phyloP scores from a whole-genome alignment of 1,284 basidiomycete genomes.

The Rhodofomes roseus region DNA sequence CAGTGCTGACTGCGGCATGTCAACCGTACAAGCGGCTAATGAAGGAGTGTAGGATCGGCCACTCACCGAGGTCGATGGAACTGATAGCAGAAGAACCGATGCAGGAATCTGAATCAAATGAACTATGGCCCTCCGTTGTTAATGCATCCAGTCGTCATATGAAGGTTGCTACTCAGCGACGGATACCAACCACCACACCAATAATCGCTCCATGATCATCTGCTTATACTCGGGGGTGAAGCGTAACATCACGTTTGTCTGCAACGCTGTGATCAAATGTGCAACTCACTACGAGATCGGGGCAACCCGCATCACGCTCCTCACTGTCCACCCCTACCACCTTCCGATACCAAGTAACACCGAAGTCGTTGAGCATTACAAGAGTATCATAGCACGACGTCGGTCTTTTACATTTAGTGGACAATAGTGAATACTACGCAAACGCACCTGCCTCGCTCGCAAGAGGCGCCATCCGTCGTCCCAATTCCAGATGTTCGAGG shows the following conservation, averaged over 20 bases:
- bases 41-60: neutral
- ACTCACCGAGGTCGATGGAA: neutral
- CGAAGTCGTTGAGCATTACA: conserved; percentile 10
- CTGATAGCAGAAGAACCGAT: neutral
- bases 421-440: conserved; percentile 26
- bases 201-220: neutral
- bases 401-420: conserved; percentile 28
- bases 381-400: conserved; percentile 17
- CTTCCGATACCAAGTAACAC: neutral
- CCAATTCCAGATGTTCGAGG: neutral
- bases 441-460: conserved; percentile 28
- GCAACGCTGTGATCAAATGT: conserved; percentile 15
- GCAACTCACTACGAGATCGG: conserved; percentile 25
- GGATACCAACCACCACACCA: neutral
- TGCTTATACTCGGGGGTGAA: neutral
- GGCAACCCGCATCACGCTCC: conserved; percentile 3
- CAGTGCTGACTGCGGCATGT: too few relatives aligned
- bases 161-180: conserved; percentile 1
- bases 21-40: neutral
- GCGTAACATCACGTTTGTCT: conserved; percentile 10
- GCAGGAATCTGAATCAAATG: neutral
- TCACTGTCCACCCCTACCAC: neutral
- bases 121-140: neutral
- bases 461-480: conserved; percentile 11
- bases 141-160: neutral